phyloP scores from a whole-genome alignment of 345 rosid genomes.

The Citrus trifoliata region DNA sequence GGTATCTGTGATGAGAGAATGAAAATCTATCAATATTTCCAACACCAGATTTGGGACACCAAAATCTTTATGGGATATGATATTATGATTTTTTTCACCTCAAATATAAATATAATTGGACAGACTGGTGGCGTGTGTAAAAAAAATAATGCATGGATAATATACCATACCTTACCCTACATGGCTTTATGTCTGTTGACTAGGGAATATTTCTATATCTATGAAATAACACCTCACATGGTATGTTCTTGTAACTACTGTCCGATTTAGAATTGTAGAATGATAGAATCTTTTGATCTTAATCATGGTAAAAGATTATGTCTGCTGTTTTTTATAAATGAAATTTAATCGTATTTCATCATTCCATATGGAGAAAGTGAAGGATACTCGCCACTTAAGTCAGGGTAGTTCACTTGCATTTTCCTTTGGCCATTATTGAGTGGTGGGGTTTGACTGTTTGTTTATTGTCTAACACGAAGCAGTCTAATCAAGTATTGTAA shows the following conservation, averaged over 20 bases:
- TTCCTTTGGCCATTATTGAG: not conserved
- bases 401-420: not conserved
- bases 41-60: not conserved
- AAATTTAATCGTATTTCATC: not conserved
- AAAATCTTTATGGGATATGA: not conserved
- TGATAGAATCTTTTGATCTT: not conserved
- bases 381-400: not conserved
- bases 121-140: not conserved
- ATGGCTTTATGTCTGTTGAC: not conserved
- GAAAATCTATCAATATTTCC: not conserved
- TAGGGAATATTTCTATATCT: not conserved
- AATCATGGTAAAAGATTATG: not conserved
- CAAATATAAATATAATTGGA: not conserved
- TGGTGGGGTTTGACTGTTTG: not conserved
- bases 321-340: not conserved
- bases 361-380: not conserved
- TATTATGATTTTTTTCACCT: not conserved
- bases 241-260: not conserved
- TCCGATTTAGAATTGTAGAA: not conserved
- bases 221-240: not conserved
- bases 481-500: not conserved
- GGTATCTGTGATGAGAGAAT: not conserved
- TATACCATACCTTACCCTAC: too few relatives aligned
- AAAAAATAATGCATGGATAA: not conserved
- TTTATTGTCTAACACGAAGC: not conserved